phyloP scores from a whole-genome alignment of 2,329 filamentous ascomycete species.

The Colletotrichum sp. region DNA sequence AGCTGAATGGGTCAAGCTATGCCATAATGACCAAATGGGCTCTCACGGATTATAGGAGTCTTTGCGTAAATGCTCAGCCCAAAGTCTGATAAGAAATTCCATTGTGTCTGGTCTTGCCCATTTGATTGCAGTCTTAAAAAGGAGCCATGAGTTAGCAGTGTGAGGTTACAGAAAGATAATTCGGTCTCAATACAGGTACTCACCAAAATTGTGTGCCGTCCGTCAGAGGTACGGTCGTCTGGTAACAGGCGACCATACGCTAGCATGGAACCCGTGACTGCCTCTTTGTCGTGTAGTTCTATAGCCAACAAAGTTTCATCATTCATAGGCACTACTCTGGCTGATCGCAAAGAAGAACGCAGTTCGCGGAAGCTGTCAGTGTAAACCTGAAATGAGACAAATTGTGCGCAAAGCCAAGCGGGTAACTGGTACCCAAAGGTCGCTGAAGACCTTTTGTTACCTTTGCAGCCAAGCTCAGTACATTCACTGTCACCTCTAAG shows the following conservation, averaged over 20 bases:
- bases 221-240: fast-evolving
- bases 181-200: neutral
- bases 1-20: neutral
- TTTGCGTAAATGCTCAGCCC: neutral
- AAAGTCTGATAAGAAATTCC: neutral
- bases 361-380: neutral
- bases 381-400: neutral
- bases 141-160: too few species aligned
- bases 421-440: neutral
- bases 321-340: fast-evolving
- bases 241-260: neutral
- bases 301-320: fast-evolving
- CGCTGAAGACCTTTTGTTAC: fast-evolving
- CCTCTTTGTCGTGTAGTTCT: fast-evolving
- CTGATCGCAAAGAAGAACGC: neutral
- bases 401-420: neutral
- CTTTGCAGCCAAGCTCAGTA: neutral
- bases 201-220: fast-evolving
- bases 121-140: fast-evolving
- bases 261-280: neutral
- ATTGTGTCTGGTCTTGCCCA: fast-evolving
- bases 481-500: neutral
- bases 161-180: too few species aligned
- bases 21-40: too few species aligned
- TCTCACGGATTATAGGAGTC: neutral